Base-by-base conservation (phyloP, 2,329 filamentous ascomycete species). In the Fusarium sp. region DNA sequence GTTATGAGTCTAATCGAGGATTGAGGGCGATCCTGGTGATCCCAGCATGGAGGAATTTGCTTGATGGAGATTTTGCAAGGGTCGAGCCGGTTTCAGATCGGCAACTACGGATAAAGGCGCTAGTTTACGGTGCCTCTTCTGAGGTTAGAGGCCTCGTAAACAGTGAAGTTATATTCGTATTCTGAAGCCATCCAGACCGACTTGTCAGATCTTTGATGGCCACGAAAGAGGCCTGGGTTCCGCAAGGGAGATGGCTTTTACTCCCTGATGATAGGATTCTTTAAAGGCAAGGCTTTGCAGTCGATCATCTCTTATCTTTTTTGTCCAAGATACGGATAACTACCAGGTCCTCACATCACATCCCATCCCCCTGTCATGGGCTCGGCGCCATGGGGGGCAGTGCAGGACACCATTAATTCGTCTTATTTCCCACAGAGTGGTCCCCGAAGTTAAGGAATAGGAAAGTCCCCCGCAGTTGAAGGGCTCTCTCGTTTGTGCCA, bases 311-410 rank as follows among this genome's bases (percentile, higher is more conserved):
- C 26, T 39, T 42, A 42, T 41, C 42, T 35, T 10, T 35, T 32
- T 6, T 70, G 14, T 59, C 45, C 51, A 50, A 54, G 36, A 44
- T 53, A 41, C 45, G 53, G 32, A 44, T 47, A 41, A 41, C 58
- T 47, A 41, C 39, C 66, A 39, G 42, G 47, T 45, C 65, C 50
- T 69, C 30, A 11, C 30, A 39, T 32, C 32, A 35, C 32, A 35
- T 9, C 32, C 7, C 32, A 35, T 35, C 32, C 68, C 72, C 72
- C 70, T 75, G 72, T 62, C 72, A 50, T 45, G 61, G 72, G 54
- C 65, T 75, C 70, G 72, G 72, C 72, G 45, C 69, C 59, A 70
- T 45, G 55, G 65, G 69, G 72, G 47, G 64, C 66, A 63, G 66
- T 69, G 72, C 69, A 64, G 63, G 60, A 68, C 69, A 67, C 53